Evolutionary conservation across 805 yeast species (phyloP).

Genomic region (Zygotorulaspora danielsina): DNA sequence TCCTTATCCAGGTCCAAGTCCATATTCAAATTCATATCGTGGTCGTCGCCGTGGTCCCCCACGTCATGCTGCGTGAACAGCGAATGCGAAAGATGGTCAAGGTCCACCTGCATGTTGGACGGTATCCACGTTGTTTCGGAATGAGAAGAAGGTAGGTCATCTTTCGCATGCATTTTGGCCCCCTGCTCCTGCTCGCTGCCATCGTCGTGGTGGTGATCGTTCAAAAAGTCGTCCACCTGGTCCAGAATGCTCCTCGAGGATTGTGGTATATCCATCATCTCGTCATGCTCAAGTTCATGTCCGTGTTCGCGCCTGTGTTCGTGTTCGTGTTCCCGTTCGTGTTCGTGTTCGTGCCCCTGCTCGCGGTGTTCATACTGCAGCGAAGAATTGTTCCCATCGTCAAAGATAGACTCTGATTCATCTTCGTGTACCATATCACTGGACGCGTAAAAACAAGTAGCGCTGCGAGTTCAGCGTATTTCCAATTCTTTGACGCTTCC

Average conservation of each 20-base stretch:
- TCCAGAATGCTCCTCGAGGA: conserved; percentile 30
- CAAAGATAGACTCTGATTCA: conserved; percentile 3
- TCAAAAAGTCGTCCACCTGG: conserved; percentile 28
- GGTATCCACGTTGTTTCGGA: conserved; percentile 6
- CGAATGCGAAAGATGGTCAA: conserved; percentile 18
- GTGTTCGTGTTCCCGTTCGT: background rate
- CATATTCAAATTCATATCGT: background rate
- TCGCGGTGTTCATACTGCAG: background rate
- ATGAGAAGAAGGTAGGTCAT: conserved; percentile 1
- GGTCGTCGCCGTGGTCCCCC: background rate
- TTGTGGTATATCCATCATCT: conserved; percentile 12
- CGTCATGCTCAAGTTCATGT: conserved; percentile 1
- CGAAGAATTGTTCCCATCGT: conserved; percentile 5
- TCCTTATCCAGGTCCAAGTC: background rate
- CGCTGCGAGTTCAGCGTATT: too few relatives aligned
- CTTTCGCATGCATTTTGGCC: conserved; percentile 3
- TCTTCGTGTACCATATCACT: conserved; percentile 11
- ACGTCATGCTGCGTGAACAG: conserved; percentile 8
- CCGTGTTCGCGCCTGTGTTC: background rate
- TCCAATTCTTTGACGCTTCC: too few relatives aligned
- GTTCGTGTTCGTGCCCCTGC: background rate
- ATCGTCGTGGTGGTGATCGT: conserved; percentile 8
- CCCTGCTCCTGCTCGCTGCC: conserved; percentile 5
- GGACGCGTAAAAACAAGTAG: conserved; percentile 2
- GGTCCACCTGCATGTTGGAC: conserved; percentile 17